Base-by-base conservation (phyloP, 2,329 filamentous ascomycete genomes). In the Colletotrichum falcatum region DNA sequence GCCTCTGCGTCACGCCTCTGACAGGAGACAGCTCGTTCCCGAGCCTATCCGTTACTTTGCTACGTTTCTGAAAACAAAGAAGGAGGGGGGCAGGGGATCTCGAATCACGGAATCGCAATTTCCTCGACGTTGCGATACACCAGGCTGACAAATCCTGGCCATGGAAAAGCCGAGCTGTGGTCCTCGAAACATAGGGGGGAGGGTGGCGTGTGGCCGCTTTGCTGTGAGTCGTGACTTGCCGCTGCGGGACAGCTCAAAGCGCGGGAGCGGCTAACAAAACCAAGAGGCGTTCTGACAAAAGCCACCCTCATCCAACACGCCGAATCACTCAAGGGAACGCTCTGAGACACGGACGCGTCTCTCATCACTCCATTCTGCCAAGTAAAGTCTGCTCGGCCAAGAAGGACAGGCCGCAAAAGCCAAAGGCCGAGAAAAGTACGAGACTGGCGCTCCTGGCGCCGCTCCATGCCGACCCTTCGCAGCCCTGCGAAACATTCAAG, bases 351-450 rank as follows among this genome's bases (percentile, higher is more conserved):
- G 42, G 64, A 54, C 51, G 64, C 33, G 28, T 46, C 33, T 39
- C 33, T 67, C 54, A 23, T 37, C 61, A 54, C 35, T 23, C 58
- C 54, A 53, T 53, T 51, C 56, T 70, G 44, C 64, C 68, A 68
- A 59, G 67, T 44, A 54, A 56, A 30, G 48, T 42, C 64, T 67
- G 67, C 56, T 44, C 44, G 58, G 59, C 30, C 23, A 42, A 26
- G 26, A 56, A 44, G 42, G 49, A 70, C 55, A 49, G 53, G 64
- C 68, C 46, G 62, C 30, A 39, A 68, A 51, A 53, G 58, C 51
- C 64, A 68, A 68, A 68, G 64, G 49, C 28, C 68, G 53, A 68
- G 46, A 65, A 62, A 30, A 58, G 30, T 37, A 68, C 58, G 64
- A 63, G 28, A 35, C 64, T 49, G 62, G 46, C 37, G 28, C 55